Base-by-base conservation (phyloP, 1,139 yeast species). In the Pneumocystis wakefieldiae region DNA sequence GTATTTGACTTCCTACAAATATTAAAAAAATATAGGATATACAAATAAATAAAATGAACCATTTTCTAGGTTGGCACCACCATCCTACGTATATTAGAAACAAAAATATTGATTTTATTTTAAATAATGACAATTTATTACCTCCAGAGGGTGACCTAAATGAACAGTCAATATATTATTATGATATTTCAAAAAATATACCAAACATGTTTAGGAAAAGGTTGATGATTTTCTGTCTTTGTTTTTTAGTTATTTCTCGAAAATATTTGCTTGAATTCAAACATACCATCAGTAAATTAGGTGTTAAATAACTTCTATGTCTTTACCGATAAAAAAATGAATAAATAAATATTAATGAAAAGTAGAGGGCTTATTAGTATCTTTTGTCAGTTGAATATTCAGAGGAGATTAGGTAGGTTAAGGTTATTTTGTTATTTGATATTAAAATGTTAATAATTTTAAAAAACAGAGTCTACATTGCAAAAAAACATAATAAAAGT, bases 61-160 rank as follows among this genome's bases (percentile, higher is more conserved):
- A 76, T 75, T 77, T 77, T 70, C 72, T 71, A 42, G 80, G 80
- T 58, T 73, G 74, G 66, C 74, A 74, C 71, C 71, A 76, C 80
- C 80, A 77, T 59, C 80, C 80, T 48, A 48, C 15, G 24, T 48
- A 15, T 24, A 19, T 48, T 48, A 19, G 35, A 41, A 29, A 55
- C 19, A 12, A 15, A 39, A 61, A 59, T 53, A n/a, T 24, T 15
- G 14, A 17, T 5, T 10, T 19, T n/a, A 35, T 39, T 10, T 28
- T 17, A 10, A n/a, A 17, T 5, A 61, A 32, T 24, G 35, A 29
- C 38, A 39, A 32, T 37, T 15, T 39, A 42, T 39, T 38, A n/a
- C 37, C 53, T n/a, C 37, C 61, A 36, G 24, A 48, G 29, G 39
- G 64, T 29, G 36, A 15, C 42, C 42, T 24, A 28, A 28, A 28